Base-by-base conservation (phyloP, 805 yeast species). In the Saturnispora zaruensis region DNA sequence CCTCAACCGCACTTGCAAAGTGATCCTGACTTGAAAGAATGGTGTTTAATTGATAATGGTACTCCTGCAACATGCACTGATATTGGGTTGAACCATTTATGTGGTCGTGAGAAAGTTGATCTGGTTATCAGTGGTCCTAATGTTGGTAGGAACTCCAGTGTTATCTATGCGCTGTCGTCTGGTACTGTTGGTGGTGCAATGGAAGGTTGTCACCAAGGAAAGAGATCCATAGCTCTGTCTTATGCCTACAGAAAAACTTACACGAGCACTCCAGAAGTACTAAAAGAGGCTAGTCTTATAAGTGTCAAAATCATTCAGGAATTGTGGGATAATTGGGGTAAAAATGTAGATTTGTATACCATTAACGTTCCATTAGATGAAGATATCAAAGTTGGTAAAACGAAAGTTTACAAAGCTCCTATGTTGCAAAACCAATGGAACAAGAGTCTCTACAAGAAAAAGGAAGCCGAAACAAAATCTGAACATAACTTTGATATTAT, bases 131-230 rank as follows among this genome's bases (percentile, higher is more conserved):
- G 96, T 49, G 99, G 99, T 1, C 99, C 99, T 6, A 93, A 93
- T 63, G 91, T 84, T 57, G 99, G 99, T 21, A 79, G 96, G 62
- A 93, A 93, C 66, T 82, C 96, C 2, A 80, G 91, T 23, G 88
- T 95, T 5, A 77, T 91, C 42, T 93, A 89, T 65, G 85, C 89
- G 49, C 75, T 93, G 59, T 81, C 96, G 4, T 83, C 95, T 57
- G 99, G 99, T 13, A 93, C 99, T 2, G 83, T 93, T 16, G 99
- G 99, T 24, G 98, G 96, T 3, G 93, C 97, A 1, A 78, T 90
- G 88, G 99, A 93, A 68, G 95, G 90, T 1, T 86, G 84, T 2
- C 77, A 90, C 40, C 78, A 75, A 50, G 83, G 82, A 0, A 78
- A 80, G 28, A 81, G 74, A 56, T 71, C 96, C 5, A 74, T 93